phyloP scores from a whole-genome alignment of 495 filamentous ascomycete genomes.

The Neurospora pannonica region DNA sequence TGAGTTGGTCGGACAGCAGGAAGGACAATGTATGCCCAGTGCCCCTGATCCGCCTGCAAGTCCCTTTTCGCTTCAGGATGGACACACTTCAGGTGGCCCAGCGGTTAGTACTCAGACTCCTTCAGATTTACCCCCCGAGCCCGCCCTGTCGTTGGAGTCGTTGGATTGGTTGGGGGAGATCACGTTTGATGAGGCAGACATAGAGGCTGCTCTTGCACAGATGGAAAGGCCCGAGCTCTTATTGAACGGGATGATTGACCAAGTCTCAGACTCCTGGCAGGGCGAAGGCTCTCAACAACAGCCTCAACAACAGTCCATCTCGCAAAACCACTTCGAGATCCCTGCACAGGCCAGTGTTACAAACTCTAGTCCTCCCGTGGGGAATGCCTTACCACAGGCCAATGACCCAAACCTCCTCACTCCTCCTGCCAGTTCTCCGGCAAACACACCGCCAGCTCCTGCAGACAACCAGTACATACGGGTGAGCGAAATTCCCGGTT shows the following conservation, averaged over 20 bases:
- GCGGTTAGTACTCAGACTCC: conserved; percentile 21
- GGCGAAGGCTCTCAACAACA: background rate
- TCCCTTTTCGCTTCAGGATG: conserved; percentile 13
- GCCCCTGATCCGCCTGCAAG: conserved; percentile 19
- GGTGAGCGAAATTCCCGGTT: background rate
- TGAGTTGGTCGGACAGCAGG: background rate
- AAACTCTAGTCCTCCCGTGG: background rate
- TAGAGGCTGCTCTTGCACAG: background rate
- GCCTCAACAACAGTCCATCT: background rate
- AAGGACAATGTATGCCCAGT: conserved; percentile 7
- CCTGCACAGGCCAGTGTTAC: background rate
- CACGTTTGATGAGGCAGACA: background rate
- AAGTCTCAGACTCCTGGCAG: background rate
- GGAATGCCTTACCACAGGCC: background rate
- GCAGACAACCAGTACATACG: background rate
- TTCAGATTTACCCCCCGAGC: background rate
- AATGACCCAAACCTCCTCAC: background rate
- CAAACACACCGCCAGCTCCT: background rate
- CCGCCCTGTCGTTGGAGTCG: background rate
- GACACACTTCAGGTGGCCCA: conserved; percentile 21
- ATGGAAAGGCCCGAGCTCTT: background rate
- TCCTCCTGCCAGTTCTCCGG: background rate
- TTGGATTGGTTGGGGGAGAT: background rate
- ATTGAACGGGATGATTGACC: background rate
- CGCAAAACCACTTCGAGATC: background rate